These are phyloP conservation scores for Leucocoprinus leucothites DNA, from an alignment of 768 basidiomycete genomes.

Conservation along the genomic window DNA sequence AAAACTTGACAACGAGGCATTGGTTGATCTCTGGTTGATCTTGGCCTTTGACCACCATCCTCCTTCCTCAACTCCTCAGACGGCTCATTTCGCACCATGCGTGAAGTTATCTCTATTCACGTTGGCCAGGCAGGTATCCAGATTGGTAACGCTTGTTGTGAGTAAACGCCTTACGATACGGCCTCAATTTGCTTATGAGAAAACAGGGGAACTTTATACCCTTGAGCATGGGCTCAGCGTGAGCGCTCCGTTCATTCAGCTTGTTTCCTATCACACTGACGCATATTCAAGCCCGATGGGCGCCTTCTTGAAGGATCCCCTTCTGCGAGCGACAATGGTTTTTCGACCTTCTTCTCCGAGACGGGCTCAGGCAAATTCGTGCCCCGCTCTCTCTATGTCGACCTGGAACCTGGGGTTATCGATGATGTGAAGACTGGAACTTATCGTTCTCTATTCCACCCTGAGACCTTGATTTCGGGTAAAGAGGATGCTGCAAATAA, in stretches of 20 bases:
- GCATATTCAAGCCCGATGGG: conserved; percentile 74
- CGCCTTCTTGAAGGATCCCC: conserved; percentile 74
- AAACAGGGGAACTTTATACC: conserved; percentile 93
- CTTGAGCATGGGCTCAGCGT: conserved; percentile 96
- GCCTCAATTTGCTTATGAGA: conserved; percentile 21
- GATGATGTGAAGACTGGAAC: conserved; percentile 93
- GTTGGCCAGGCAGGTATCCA: conserved; percentile 97
- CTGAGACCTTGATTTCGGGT: conserved; percentile 93
- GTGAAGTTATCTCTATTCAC: conserved; percentile 94
- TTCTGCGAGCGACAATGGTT: conserved; percentile 75
- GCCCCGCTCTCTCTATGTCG: conserved; percentile 94
- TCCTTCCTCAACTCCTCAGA: conserved; percentile 10
- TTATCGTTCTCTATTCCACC: conserved; percentile 95
- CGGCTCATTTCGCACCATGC: conserved; percentile 47
- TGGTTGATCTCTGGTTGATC: conserved; percentile 16
- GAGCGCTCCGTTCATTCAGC: conserved; percentile 29
- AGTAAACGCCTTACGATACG: conserved; percentile 28
- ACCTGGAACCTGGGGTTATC: conserved; percentile 92
- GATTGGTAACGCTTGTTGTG: conserved; percentile 95
- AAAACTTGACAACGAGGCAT: background rate
- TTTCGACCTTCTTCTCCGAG: conserved; percentile 98
- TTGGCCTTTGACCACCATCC: conserved; percentile 10
- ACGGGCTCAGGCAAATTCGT: conserved; percentile 93
- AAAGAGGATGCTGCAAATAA: conserved; percentile 99
- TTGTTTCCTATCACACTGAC: conserved; percentile 16